A percentile compares a stretch with the other conserved stretches of the same genome.
Conservation (phyloP, 805 yeast species). For the Metschnikowia borealis region DNA sequence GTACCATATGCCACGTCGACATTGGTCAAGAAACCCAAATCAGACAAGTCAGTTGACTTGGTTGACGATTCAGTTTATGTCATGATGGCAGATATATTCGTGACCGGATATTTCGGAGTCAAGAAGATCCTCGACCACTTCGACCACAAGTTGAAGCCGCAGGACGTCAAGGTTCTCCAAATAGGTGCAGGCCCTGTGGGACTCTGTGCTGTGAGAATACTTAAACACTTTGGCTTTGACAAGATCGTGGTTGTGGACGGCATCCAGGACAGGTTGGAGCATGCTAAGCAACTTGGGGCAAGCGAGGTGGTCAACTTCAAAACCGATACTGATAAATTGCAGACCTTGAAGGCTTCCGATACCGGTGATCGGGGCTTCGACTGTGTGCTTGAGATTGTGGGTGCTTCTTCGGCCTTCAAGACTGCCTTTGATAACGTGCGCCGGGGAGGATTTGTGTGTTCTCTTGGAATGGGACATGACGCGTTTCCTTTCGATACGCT, state of each 20-base stretch:
- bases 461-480: slow-evolving; percentile 60
- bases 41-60: slow-evolving; percentile 12
- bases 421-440: slow-evolving; percentile 52
- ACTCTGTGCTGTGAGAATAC: slow-evolving; percentile 45
- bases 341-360: slow-evolving; percentile 28
- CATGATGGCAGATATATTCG: slow-evolving; percentile 61
- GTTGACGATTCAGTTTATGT: slow-evolving; percentile 45
- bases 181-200: slow-evolving; percentile 64
- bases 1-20: slow-evolving; percentile 56
- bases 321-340: slow-evolving; percentile 26
- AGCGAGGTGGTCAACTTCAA: slow-evolving; percentile 43
- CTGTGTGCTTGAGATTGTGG: slow-evolving; percentile 58
- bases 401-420: slow-evolving; percentile 48
- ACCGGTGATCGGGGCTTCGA: slow-evolving; percentile 53
- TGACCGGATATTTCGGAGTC: slow-evolving; percentile 60
- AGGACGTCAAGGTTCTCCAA: slow-evolving; percentile 43
- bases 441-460: slow-evolving; percentile 53
- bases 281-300: slow-evolving; percentile 48
- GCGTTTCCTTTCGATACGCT: slow-evolving; percentile 53
- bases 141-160: slow-evolving; percentile 5
- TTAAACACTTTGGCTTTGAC: slow-evolving; percentile 42
- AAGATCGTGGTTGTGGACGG: slow-evolving; percentile 47
- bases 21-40: slow-evolving; percentile 40
- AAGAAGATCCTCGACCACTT: slow-evolving; percentile 41
- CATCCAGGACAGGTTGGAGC: slow-evolving; percentile 43